These are phyloP conservation scores for Breviolum minutum DNA, from an alignment of 73 alveolate species.

Conservation along the genomic window DNA sequence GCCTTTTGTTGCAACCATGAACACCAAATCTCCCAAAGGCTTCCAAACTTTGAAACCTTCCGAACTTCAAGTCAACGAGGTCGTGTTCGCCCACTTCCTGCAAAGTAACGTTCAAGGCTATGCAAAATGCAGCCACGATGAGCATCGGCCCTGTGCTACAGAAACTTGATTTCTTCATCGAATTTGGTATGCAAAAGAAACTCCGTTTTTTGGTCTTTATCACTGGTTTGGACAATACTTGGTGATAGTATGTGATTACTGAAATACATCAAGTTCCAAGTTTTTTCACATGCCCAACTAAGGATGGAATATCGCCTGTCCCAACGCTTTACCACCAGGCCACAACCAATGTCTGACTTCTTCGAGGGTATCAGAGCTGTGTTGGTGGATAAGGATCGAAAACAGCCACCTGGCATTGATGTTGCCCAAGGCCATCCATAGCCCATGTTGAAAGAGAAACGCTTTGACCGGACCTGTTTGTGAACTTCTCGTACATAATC, in stretches of 20 bases:
- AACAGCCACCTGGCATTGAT: constrained; percentile 50
- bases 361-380: constrained; percentile 90
- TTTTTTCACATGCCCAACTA: neutral
- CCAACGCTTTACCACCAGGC: constrained; percentile 70
- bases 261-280: neutral
- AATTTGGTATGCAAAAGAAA: no score
- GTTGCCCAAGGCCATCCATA: neutral
- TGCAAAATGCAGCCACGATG: neutral
- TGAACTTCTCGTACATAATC: neutral
- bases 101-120: constrained; percentile 62
- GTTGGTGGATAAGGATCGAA: constrained; percentile 82
- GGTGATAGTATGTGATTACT: no score
- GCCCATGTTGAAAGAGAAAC: neutral
- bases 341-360: constrained; percentile 78
- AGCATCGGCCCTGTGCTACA: constrained; percentile 72
- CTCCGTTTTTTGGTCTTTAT: no score
- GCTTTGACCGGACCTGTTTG: neutral
- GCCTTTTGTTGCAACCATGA: no score
- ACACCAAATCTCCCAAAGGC: no score
- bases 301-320: constrained; percentile 77
- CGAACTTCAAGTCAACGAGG: neutral
- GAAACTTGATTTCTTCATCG: neutral
- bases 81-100: constrained; percentile 79
- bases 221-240: no score
- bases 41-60: no score